Percentiles rank a stretch among this genome's conserved stretches.
Evolutionary conservation across 2,329 filamentous ascomycete genomes (phyloP).

Genomic region (Pseudogymnoascus sp.): DNA sequence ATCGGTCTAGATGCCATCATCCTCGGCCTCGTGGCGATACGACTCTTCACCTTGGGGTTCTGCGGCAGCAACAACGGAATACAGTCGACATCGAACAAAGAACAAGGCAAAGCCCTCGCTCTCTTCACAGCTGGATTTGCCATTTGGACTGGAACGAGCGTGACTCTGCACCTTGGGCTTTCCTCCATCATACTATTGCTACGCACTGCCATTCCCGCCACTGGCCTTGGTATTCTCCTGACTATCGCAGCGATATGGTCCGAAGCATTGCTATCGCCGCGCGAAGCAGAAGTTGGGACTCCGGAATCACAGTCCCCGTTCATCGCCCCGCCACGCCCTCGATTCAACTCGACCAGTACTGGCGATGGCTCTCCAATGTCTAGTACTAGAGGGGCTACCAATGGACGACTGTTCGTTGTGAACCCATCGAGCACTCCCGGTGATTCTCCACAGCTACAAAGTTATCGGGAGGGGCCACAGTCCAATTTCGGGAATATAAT

Average conservation of each 20-base stretch:
- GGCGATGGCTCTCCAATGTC: slow-evolving; percentile 25
- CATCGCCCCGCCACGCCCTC: slow-evolving; percentile 21
- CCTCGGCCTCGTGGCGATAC: slow-evolving; percentile 25
- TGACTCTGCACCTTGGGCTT: slow-evolving; percentile 30
- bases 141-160: slow-evolving; percentile 29
- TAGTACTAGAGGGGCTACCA: slow-evolving; percentile 23
- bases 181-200: slow-evolving; percentile 24
- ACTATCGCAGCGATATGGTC: slow-evolving; percentile 27
- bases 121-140: slow-evolving; percentile 25
- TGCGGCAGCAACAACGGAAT: slow-evolving; percentile 20
- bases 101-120: slow-evolving; percentile 26
- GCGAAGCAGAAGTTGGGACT: slow-evolving; percentile 23
- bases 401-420: slow-evolving; percentile 27
- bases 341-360: slow-evolving; percentile 23
- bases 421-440: slow-evolving; percentile 27
- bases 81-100: slow-evolving; percentile 16
- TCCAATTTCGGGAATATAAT: slow-evolving; percentile 2
- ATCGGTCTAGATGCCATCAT: slow-evolving; percentile 29
- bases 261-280: slow-evolving; percentile 21
- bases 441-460: slow-evolving; percentile 19
- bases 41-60: slow-evolving; percentile 23
- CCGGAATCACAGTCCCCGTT: slow-evolving; percentile 31
- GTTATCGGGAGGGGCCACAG: neutral
- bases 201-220: slow-evolving; percentile 29
- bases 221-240: slow-evolving; percentile 27